phyloP scores from a whole-genome alignment of 1,284 basidiomycete genomes.

The Ustilago cynodontis region DNA sequence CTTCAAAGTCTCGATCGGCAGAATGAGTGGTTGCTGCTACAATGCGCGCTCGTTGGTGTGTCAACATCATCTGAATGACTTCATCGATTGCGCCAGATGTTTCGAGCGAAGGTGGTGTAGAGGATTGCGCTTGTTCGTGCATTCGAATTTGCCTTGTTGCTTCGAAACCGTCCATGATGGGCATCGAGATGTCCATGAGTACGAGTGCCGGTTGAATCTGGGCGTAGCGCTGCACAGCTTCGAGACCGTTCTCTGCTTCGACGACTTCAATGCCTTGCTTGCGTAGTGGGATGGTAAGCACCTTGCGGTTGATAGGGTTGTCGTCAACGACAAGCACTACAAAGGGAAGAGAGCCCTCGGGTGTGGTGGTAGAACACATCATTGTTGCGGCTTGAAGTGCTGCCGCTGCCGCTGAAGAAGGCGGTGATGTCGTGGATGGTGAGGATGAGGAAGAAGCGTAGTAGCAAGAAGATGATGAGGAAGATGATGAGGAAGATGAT shows the following conservation, averaged over 20 bases:
- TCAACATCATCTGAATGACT: constrained; percentile 35
- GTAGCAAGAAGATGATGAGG: constrained; percentile 30
- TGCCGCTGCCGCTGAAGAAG: constrained; percentile 9
- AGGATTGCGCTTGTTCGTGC: constrained; percentile 24
- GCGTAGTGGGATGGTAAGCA: constrained; percentile 53
- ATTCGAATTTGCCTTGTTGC: constrained; percentile 56
- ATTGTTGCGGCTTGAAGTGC: constrained; percentile 21
- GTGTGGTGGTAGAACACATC: constrained; percentile 14
- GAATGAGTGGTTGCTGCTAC: constrained; percentile 58
- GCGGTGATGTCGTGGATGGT: constrained; percentile 22
- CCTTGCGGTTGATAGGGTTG: constrained; percentile 62
- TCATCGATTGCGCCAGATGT: constrained; percentile 13
- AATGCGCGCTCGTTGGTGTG: constrained; percentile 44
- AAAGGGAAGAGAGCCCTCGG: constrained; percentile 35
- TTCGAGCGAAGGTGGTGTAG: constrained; percentile 18
- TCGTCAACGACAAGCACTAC: constrained; percentile 63
- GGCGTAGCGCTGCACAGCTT: constrained; percentile 53
- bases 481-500: constrained; percentile 22
- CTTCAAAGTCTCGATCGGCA: constrained; percentile 40
- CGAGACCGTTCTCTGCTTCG: constrained; percentile 55
- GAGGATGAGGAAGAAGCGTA: constrained; percentile 29
- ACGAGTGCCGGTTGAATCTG: constrained; percentile 44
- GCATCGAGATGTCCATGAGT: constrained; percentile 67
- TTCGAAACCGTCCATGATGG: constrained; percentile 60
- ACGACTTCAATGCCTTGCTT: constrained; percentile 49